phyloP scores from a whole-genome alignment of 1,139 yeast genomes.

The Kodamaea suecica region DNA sequence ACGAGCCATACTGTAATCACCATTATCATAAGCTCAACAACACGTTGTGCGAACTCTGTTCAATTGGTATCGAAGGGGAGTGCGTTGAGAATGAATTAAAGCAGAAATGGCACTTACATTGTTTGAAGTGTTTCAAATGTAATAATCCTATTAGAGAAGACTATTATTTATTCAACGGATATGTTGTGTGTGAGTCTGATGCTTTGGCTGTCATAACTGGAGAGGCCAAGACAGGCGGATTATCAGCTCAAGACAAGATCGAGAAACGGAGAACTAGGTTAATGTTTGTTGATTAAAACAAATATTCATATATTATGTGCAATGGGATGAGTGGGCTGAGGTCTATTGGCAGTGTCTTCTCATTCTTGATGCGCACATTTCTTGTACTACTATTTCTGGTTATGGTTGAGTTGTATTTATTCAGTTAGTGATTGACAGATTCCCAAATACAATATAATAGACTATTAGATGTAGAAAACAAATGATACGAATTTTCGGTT shows the following conservation, averaged over 20 bases:
- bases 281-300: slow-evolving; percentile 30
- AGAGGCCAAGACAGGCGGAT: slow-evolving; percentile 20
- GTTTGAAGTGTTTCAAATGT: slow-evolving; percentile 61
- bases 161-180: slow-evolving; percentile 52
- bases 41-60: slow-evolving; percentile 71
- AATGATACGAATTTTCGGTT: too few species aligned
- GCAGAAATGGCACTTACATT: slow-evolving; percentile 64
- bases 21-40: slow-evolving; percentile 81
- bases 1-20: slow-evolving; percentile 73
- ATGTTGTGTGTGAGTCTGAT: slow-evolving; percentile 50
- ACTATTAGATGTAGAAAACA: too few species aligned
- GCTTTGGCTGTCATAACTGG: slow-evolving; percentile 30
- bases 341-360: too few species aligned
- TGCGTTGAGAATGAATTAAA: slow-evolving; percentile 74
- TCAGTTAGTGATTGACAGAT: too few species aligned
- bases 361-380: too few species aligned
- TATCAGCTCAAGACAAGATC: slow-evolving; percentile 32
- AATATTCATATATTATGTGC: too few species aligned
- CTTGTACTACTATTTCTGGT: too few species aligned
- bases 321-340: too few species aligned
- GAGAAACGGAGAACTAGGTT: slow-evolving; percentile 47
- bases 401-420: too few species aligned
- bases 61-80: slow-evolving; percentile 80
- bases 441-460: too few species aligned
- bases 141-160: slow-evolving; percentile 45